Conservation (phyloP, 1,139 yeast species). For the Geotrichum citri-aurantii region DNA sequence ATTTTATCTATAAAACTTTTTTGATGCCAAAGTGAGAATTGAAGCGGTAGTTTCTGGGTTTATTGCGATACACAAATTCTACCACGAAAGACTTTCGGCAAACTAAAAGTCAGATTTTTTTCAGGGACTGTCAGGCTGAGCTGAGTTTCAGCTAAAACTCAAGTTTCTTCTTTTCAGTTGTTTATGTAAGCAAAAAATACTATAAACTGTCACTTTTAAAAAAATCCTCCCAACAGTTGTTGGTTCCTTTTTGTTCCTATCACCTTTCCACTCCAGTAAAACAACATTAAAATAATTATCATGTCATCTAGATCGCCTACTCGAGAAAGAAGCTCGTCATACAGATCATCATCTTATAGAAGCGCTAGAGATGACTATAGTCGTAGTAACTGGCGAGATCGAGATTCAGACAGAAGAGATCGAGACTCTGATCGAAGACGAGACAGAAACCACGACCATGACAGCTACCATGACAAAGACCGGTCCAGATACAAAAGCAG, state of each 20-base stretch:
- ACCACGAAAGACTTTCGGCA: no score
- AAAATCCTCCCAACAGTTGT: not conserved
- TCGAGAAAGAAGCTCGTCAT: conserved; percentile 1
- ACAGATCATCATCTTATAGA: conserved; percentile 1
- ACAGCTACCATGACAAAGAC: conserved; percentile 14
- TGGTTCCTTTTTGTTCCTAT: no score
- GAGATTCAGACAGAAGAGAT: conserved; percentile 19
- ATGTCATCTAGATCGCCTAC: conserved; percentile 10
- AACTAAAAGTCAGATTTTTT: no score
- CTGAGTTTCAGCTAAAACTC: no score
- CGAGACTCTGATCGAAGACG: conserved; percentile 8
- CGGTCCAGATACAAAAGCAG: conserved; percentile 9
- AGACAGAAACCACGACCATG: conserved; percentile 9
- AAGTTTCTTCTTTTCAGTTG: no score
- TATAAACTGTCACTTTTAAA: no score
- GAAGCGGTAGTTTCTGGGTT: no score
- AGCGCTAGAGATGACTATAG: conserved; percentile 6
- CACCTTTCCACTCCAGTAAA: not conserved
- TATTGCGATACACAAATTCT: no score
- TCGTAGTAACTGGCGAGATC: conserved; percentile 5
- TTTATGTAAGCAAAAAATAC: no score
- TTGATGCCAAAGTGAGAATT: no score
- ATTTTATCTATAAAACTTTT: no score
- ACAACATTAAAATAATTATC: not conserved
- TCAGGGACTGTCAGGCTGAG: no score